A percentile compares a stretch with the other conserved stretches of the same genome.
Evolutionary conservation across 2,329 filamentous ascomycete species (phyloP).

Genomic region (Penicillium crustosum): DNA sequence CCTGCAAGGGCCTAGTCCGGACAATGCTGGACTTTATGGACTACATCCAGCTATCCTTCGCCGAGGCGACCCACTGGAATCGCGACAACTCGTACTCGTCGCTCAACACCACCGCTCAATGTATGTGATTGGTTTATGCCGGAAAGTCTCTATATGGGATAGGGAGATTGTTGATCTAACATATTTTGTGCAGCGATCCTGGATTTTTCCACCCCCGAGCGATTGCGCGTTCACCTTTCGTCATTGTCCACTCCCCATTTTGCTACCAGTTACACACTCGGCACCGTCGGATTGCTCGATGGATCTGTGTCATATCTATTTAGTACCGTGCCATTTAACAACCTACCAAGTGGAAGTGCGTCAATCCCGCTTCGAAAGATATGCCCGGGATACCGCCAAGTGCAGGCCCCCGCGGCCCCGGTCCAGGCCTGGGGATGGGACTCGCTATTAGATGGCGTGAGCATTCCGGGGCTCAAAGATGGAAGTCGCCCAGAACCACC

Average conservation of each 20-base stretch:
- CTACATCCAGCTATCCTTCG: conserved; percentile 89
- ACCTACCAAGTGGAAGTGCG: conserved; percentile 67
- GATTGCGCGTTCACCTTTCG: conserved; percentile 81
- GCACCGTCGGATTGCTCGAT: conserved; percentile 86
- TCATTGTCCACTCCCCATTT: conserved; percentile 91
- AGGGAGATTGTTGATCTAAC: not conserved
- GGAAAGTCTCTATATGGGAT: not conserved
- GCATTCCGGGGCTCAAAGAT: conserved; percentile 19
- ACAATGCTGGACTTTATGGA: conserved; percentile 96
- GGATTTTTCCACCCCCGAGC: conserved; percentile 81
- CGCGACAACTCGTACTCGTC: conserved; percentile 88
- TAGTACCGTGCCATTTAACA: conserved; percentile 74
- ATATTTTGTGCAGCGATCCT: conserved; percentile 63
- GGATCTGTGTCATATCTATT: conserved; percentile 97
- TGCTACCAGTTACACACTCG: conserved; percentile 88
- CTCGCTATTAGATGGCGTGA: conserved; percentile 30
- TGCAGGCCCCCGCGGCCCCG: conserved; percentile 52
- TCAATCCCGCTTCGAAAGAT: conserved; percentile 74
- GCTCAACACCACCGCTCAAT: conserved; percentile 79
- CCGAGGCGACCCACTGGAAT: conserved; percentile 82
- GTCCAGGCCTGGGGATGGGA: conserved; percentile 35
- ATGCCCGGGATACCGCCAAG: conserved; percentile 77
- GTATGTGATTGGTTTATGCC: conserved; percentile 43
- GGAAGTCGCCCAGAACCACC: conserved; percentile 36
- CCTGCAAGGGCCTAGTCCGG: conserved; percentile 6